phyloP scores from a whole-genome alignment of 352 stramenopile species.

The Phytophthora meadii region DNA sequence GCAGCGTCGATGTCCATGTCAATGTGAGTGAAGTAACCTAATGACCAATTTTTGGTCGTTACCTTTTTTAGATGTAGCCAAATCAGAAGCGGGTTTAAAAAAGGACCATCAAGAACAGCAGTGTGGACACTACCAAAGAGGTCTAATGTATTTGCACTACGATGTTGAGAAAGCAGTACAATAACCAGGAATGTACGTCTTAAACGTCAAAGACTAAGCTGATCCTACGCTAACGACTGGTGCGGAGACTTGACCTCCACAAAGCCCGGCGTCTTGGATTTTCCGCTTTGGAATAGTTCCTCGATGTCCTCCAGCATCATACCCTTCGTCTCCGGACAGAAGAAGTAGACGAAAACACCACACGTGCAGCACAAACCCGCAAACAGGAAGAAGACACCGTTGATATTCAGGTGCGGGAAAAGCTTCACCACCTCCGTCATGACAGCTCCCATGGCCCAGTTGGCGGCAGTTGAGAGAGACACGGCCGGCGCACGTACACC shows the following conservation, averaged over 20 bases:
- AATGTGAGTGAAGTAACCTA: too few relatives aligned
- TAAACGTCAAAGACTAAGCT: too few relatives aligned
- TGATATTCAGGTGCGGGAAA: conserved; percentile 38
- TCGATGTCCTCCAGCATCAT: conserved; percentile 32
- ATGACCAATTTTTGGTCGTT: too few relatives aligned
- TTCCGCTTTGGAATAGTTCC: conserved; percentile 32
- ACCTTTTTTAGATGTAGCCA: not conserved
- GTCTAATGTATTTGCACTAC: too few relatives aligned
- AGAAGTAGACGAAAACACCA: too few relatives aligned
- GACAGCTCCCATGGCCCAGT: conserved; percentile 46
- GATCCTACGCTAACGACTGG: not conserved
- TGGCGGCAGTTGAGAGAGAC: conserved; percentile 23
- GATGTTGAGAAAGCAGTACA: too few relatives aligned
- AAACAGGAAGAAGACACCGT: conserved; percentile 48
- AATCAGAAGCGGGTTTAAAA: not conserved
- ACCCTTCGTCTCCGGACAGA: too few relatives aligned
- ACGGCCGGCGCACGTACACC: conserved; percentile 26
- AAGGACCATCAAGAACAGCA: too few relatives aligned
- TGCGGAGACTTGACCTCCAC: conserved; percentile 39
- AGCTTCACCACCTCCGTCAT: conserved; percentile 41
- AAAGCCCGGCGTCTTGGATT: conserved; percentile 27
- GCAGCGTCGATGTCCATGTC: conserved; percentile 47
- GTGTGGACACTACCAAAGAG: too few relatives aligned
- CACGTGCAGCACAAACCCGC: too few relatives aligned
- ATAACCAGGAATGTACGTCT: too few relatives aligned